phyloP scores from a whole-genome alignment of 495 filamentous ascomycete species.

The Penicillium macrosclerotiorum region DNA sequence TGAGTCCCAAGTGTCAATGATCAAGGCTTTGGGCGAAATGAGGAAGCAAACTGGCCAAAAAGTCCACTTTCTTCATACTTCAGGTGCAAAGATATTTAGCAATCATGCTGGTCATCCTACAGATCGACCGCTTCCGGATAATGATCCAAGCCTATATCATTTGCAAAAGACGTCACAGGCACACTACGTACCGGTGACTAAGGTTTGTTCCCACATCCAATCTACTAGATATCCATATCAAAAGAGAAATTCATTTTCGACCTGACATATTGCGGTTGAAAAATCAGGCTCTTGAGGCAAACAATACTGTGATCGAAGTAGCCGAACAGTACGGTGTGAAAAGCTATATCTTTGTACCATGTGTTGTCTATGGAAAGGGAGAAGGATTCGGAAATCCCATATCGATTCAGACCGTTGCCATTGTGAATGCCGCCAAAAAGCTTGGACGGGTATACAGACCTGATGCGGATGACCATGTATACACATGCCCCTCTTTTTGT shows the following conservation, averaged over 20 bases:
- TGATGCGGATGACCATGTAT: conserved; percentile 32
- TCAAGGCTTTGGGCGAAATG: conserved; percentile 41
- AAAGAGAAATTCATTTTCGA: too few relatives aligned
- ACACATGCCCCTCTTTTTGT: not conserved
- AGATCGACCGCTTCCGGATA: conserved; percentile 39
- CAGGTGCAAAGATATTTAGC: conserved; percentile 37
- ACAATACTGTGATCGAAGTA: conserved; percentile 36
- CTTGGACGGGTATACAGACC: conserved; percentile 35
- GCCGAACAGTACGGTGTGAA: conserved; percentile 35
- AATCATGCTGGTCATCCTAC: conserved; percentile 25
- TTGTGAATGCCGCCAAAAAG: conserved; percentile 42
- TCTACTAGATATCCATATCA: too few relatives aligned
- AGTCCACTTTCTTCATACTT: conserved; percentile 45
- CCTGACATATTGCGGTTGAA: not conserved
- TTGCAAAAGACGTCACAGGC: conserved; percentile 31
- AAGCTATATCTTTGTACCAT: conserved; percentile 48
- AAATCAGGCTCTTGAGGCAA: conserved; percentile 29
- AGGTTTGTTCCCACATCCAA: too few relatives aligned
- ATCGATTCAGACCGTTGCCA: conserved; percentile 47
- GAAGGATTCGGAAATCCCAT: conserved; percentile 48
- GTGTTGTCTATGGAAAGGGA: conserved; percentile 46
- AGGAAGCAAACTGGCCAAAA: conserved; percentile 34
- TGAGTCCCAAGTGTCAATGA: conserved; percentile 23
- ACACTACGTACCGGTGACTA: conserved; percentile 3
- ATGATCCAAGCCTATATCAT: conserved; percentile 38